Evolutionary conservation across 2,329 filamentous ascomycete genomes (phyloP).

Genomic region (Scytalidium sp.): DNA sequence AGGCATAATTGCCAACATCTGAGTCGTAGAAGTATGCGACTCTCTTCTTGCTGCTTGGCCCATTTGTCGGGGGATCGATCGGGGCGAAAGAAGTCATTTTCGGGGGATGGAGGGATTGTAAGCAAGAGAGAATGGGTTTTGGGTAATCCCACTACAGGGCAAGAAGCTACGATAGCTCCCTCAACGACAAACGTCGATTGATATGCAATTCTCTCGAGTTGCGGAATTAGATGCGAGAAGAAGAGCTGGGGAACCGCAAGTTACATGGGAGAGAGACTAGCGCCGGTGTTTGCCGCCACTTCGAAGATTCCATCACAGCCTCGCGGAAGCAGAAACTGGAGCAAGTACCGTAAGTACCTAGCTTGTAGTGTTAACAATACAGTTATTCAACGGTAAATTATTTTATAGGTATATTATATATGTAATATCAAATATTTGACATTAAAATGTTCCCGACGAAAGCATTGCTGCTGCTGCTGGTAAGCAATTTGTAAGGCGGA

Average conservation of each 20-base stretch:
- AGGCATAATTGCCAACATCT: slow-evolving; percentile 97
- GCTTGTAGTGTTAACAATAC: too few species aligned
- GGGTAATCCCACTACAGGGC: neutral
- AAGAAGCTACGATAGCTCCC: neutral
- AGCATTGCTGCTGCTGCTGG: too few species aligned
- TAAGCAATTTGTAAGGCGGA: neutral
- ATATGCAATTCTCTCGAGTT: neutral
- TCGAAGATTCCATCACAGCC: neutral
- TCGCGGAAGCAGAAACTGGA: neutral
- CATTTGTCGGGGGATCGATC: slow-evolving; percentile 51
- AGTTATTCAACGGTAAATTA: too few species aligned
- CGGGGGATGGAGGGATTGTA: slow-evolving; percentile 2
- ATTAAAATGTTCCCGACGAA: too few species aligned
- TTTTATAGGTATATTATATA: too few species aligned
- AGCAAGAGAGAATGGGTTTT: slow-evolving; percentile 1
- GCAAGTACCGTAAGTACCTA: too few species aligned
- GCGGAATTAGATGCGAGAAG: neutral
- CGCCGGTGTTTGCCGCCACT: neutral
- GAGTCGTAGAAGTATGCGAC: slow-evolving; percentile 99
- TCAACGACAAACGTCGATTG: neutral
- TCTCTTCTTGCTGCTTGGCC: slow-evolving; percentile 64
- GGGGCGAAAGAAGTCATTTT: slow-evolving; percentile 41
- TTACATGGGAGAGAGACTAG: neutral
- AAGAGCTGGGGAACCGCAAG: neutral
- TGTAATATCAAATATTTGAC: too few species aligned